Evolutionary conservation across 2,329 filamentous ascomycete species (phyloP).

Genomic region (Colletotrichum sp.): DNA sequence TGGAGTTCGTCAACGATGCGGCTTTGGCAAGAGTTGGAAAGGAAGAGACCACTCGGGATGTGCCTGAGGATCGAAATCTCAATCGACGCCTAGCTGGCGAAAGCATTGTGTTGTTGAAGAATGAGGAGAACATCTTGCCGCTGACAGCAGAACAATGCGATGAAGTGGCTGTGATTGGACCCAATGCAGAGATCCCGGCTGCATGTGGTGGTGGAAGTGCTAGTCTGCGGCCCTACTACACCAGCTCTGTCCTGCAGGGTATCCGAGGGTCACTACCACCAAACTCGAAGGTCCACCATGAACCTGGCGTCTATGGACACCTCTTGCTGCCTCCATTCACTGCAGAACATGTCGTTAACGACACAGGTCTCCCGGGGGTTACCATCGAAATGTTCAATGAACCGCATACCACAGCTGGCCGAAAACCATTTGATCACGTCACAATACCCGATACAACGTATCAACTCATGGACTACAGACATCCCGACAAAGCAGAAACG

Average conservation of each 20-base stretch:
- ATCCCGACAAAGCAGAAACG: conserved; percentile 52
- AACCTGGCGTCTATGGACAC: conserved; percentile 63
- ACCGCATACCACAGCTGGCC: conserved; percentile 48
- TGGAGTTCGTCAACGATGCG: conserved; percentile 63
- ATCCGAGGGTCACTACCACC: conserved; percentile 58
- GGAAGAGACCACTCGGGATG: conserved; percentile 60
- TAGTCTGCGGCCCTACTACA: conserved; percentile 66
- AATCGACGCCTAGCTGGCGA: conserved; percentile 71
- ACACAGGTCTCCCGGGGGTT: conserved; percentile 62
- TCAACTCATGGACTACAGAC: conserved; percentile 53
- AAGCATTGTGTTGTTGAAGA: conserved; percentile 76
- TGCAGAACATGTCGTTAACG: conserved; percentile 53
- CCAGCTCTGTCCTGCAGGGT: conserved; percentile 74
- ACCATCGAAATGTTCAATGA: conserved; percentile 67
- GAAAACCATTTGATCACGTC: conserved; percentile 55
- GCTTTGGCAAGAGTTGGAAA: conserved; percentile 58
- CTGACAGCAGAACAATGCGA: conserved; percentile 54
- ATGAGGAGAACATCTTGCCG: conserved; percentile 67
- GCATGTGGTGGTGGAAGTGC: conserved; percentile 71
- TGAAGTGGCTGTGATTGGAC: conserved; percentile 58
- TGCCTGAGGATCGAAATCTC: conserved; percentile 64
- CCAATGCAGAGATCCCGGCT: conserved; percentile 59
- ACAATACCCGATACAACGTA: conserved; percentile 52
- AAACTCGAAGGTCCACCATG: conserved; percentile 52
- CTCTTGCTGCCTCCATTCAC: conserved; percentile 63